These are phyloP conservation scores for Daldinia bambusicola DNA, from an alignment of 495 filamentous ascomycete genomes.

Conservation along the genomic window DNA sequence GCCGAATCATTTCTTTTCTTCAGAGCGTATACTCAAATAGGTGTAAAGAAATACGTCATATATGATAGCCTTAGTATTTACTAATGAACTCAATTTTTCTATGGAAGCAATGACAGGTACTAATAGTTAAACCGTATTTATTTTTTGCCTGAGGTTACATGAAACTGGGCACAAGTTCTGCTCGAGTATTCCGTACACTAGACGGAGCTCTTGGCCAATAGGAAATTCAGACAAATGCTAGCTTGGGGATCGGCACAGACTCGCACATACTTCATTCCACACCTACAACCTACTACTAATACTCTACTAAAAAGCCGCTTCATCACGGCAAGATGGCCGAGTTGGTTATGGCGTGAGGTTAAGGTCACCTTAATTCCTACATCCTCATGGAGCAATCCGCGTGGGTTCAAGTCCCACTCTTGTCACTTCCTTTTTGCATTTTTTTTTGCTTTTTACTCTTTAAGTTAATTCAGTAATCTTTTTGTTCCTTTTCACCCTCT, in stretches of 20 bases:
- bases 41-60: too few relatives aligned
- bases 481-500: neutral
- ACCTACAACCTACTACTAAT: too few relatives aligned
- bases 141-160: neutral
- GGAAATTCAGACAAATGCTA: too few relatives aligned
- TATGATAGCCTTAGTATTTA: too few relatives aligned
- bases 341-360: conserved; percentile 59
- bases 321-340: conserved; percentile 53
- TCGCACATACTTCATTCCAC: too few relatives aligned
- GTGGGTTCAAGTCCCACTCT: conserved; percentile 59
- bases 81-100: too few relatives aligned
- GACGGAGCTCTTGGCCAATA: too few relatives aligned
- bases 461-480: too few relatives aligned
- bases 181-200: too few relatives aligned
- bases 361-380: conserved; percentile 50
- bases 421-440: conserved; percentile 41
- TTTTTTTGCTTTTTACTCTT: neutral
- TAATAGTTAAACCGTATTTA: neutral
- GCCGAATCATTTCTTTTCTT: neutral
- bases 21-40: too few relatives aligned
- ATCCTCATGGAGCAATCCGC: conserved; percentile 54
- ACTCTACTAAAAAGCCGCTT: neutral
- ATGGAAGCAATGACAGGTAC: too few relatives aligned
- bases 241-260: too few relatives aligned
- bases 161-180: neutral